phyloP scores from a whole-genome alignment of 73 alveolate species.

The Tetrahymena borealis region DNA sequence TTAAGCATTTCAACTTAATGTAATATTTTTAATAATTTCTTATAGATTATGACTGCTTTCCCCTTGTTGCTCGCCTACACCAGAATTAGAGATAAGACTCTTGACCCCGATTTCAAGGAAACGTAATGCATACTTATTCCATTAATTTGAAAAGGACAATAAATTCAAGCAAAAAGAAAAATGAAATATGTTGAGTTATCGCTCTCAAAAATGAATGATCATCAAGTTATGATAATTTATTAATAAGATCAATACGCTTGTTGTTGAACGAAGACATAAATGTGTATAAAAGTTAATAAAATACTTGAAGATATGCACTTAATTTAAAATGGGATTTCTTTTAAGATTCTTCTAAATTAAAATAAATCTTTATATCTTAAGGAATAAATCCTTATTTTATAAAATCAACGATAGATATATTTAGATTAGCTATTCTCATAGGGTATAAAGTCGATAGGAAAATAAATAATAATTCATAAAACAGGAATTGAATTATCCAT shows the following conservation, averaged over 20 bases:
- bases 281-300: background rate
- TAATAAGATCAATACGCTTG: no score
- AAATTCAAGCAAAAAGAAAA: background rate
- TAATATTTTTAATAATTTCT: no score
- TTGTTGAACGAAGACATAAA: background rate
- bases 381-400: no score
- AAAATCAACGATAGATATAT: no score
- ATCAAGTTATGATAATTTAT: no score
- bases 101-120: slow-evolving; percentile 46
- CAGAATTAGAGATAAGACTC: slow-evolving; percentile 43
- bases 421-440: no score
- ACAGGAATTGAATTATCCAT: no score
- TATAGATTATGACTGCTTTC: slow-evolving; percentile 28
- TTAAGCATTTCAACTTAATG: no score
- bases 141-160: background rate
- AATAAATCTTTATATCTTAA: background rate
- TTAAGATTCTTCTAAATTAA: background rate
- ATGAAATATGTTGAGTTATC: background rate
- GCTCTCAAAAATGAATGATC: no score
- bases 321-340: background rate
- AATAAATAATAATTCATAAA: no score
- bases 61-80: slow-evolving; percentile 33
- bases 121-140: slow-evolving; percentile 1
- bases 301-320: background rate
- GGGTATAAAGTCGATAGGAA: no score